These are phyloP conservation scores for Sporothrix phasma DNA, from an alignment of 2,329 filamentous ascomycete genomes.

Conservation along the genomic window DNA sequence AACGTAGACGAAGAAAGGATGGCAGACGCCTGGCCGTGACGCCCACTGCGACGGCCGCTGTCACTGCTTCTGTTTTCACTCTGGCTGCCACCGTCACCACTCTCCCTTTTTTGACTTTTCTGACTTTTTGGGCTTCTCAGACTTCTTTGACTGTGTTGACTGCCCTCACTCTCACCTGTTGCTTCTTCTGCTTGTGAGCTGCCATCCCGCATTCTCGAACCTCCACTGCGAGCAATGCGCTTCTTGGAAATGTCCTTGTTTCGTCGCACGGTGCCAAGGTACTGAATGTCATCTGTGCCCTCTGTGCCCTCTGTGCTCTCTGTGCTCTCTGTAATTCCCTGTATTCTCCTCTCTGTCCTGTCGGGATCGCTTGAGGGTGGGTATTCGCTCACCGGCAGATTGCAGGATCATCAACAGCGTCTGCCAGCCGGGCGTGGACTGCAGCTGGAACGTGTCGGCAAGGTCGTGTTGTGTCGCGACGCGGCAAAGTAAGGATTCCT, in stretches of 20 bases:
- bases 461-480: constrained; percentile 75
- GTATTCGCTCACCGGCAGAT: constrained; percentile 93
- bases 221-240: constrained; percentile 1
- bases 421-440: constrained; percentile 85
- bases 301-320: no score
- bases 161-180: no score
- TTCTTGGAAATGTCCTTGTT: not conserved
- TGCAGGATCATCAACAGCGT: constrained; percentile 87
- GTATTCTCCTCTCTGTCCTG: constrained; percentile 22
- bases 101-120: no score
- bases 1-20: not conserved
- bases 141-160: no score
- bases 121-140: no score
- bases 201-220: not conserved
- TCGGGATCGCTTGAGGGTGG: constrained; percentile 59
- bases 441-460: constrained; percentile 70
- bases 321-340: no score
- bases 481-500: constrained; percentile 75
- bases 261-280: constrained; percentile 4
- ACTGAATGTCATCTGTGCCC: constrained; percentile 13
- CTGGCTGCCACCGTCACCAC: no score
- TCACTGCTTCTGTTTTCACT: not conserved
- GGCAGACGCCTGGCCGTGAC: no score
- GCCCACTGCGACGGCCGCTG: not conserved
- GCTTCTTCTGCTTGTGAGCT: not conserved